Evolutionary conservation across 371 early-diverging fungal genomes (phyloP).

Genomic region (Sporodiniella umbellata): DNA sequence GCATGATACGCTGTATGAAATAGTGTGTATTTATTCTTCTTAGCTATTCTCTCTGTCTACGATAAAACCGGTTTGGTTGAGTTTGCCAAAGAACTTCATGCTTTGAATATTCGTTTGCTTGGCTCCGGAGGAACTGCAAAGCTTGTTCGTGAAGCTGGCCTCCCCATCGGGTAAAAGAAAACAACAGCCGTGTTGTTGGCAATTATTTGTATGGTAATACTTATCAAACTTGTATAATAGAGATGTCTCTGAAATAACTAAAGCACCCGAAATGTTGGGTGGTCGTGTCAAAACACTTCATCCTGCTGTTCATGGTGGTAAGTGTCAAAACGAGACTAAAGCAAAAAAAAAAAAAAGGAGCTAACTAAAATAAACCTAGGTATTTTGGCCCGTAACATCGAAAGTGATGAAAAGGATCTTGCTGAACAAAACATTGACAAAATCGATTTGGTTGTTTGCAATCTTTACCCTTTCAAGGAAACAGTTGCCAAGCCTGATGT

Average conservation of each 20-base stretch:
- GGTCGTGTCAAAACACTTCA: conserved; percentile 98
- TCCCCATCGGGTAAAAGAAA: conserved; percentile 82
- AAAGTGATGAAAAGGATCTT: conserved; percentile 86
- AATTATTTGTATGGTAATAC: no score
- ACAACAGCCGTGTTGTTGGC: no score
- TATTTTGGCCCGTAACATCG: conserved; percentile 90
- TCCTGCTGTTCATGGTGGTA: conserved; percentile 97
- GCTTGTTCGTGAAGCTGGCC: conserved; percentile 82
- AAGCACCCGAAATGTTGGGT: conserved; percentile 97
- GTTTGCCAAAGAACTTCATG: conserved; percentile 80
- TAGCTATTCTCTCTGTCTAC: conserved; percentile 93
- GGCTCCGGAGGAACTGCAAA: conserved; percentile 97
- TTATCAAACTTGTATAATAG: no score
- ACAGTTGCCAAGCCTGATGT: conserved; percentile 86
- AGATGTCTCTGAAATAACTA: conserved; percentile 95
- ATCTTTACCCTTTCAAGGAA: conserved; percentile 96
- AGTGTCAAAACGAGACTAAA: not conserved
- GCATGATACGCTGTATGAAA: no score
- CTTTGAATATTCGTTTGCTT: conserved; percentile 76
- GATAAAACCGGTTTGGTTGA: conserved; percentile 94
- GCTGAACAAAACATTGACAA: conserved; percentile 82
- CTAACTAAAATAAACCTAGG: conserved; percentile 38
- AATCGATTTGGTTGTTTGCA: conserved; percentile 95
- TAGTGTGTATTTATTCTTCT: not conserved
- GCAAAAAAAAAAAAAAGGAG: not conserved